These are phyloP conservation scores for Glaciozyma antarctica DNA, from an alignment of 768 basidiomycete genomes.

Conservation along the genomic window DNA sequence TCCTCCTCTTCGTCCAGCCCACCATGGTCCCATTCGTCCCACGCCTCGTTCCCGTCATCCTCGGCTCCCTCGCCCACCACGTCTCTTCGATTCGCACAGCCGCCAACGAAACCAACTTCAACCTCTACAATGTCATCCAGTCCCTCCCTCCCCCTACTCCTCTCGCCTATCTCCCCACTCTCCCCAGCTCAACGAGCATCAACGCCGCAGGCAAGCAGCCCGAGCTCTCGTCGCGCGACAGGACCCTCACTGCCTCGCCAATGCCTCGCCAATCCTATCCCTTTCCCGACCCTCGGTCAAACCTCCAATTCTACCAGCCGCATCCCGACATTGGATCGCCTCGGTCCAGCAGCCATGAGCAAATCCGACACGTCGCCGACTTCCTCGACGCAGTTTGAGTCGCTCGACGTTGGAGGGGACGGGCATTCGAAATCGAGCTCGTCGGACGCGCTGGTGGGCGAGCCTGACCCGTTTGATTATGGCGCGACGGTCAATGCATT, in stretches of 20 bases:
- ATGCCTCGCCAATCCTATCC: slow-evolving; percentile 10
- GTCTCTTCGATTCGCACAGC: slow-evolving; percentile 77
- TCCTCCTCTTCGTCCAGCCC: slow-evolving; percentile 74
- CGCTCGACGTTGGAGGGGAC: background rate
- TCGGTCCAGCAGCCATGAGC: background rate
- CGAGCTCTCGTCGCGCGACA: slow-evolving; percentile 4
- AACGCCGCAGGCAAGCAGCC: background rate
- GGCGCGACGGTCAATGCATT: slow-evolving; percentile 83
- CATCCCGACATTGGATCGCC: background rate
- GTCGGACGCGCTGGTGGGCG: slow-evolving; percentile 5
- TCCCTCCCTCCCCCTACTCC: slow-evolving; percentile 51
- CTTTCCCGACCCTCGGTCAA: slow-evolving; percentile 13
- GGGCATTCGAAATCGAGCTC: slow-evolving; percentile 4
- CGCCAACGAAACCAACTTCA: slow-evolving; percentile 75
- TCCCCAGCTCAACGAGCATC: background rate
- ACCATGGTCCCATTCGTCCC: slow-evolving; percentile 93
- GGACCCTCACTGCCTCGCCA: slow-evolving; percentile 9
- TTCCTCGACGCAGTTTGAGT: background rate
- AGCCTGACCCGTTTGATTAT: slow-evolving; percentile 70
- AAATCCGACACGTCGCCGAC: background rate
- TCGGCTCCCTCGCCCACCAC: slow-evolving; percentile 90
- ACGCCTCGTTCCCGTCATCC: slow-evolving; percentile 78
- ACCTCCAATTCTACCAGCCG: slow-evolving; percentile 1
- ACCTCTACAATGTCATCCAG: slow-evolving; percentile 75
- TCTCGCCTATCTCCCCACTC: slow-evolving; percentile 2